phyloP scores from a whole-genome alignment of 208 protist genomes.

The Trypanosoma brucei region DNA sequence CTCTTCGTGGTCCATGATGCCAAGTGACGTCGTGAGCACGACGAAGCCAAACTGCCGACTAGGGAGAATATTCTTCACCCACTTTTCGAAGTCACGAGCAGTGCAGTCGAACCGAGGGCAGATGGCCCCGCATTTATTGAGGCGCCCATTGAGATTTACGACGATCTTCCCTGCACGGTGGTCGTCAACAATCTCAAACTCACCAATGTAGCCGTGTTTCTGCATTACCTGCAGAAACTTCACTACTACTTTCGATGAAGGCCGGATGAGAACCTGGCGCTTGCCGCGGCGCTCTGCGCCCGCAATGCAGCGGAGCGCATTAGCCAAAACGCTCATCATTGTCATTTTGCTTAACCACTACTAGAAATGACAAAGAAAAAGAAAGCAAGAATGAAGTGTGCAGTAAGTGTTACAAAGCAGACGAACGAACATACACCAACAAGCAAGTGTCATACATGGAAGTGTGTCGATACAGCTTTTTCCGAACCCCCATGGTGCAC shows the following conservation, averaged over 20 bases:
- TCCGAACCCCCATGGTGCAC: too few relatives aligned
- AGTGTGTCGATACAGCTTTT: too few relatives aligned
- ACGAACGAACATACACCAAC: slow-evolving; percentile 9
- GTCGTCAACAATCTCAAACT: slow-evolving; percentile 99
- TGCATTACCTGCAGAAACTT: slow-evolving; percentile 99
- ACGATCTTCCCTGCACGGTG: slow-evolving; percentile 99
- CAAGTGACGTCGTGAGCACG: slow-evolving; percentile 99
- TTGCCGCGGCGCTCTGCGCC: slow-evolving; percentile 99
- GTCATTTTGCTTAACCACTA: slow-evolving; percentile 92
- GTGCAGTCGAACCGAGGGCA: slow-evolving; percentile 98
- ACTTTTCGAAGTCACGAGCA: slow-evolving; percentile 97
- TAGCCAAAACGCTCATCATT: slow-evolving; percentile 98
- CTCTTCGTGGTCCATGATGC: slow-evolving; percentile 99
- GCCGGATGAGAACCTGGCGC: slow-evolving; percentile 99
- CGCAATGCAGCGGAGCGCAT: slow-evolving; percentile 97
- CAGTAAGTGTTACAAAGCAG: slow-evolving; percentile 12
- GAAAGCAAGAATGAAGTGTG: not conserved
- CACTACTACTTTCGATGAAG: slow-evolving; percentile 99
- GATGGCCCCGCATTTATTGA: slow-evolving; percentile 99
- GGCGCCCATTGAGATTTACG: slow-evolving; percentile 99
- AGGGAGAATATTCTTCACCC: slow-evolving; percentile 98
- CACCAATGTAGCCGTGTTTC: slow-evolving; percentile 99
- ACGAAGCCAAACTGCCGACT: slow-evolving; percentile 99
- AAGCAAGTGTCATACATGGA: too few relatives aligned
- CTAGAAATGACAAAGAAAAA: not conserved